Base-by-base conservation (phyloP, 768 basidiomycete genomes). In the Kwoniella dendrophila region DNA sequence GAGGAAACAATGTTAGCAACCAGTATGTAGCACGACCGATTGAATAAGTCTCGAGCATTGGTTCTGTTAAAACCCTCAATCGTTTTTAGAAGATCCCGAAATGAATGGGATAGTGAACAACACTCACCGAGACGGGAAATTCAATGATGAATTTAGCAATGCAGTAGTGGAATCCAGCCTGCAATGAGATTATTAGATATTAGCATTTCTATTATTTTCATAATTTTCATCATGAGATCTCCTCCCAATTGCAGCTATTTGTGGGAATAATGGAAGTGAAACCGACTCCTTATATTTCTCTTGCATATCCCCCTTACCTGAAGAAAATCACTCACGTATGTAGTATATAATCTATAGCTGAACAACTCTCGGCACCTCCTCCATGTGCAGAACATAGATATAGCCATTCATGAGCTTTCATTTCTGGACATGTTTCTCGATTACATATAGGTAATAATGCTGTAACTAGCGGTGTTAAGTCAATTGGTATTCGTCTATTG, bases 391-490 rank as follows among this genome's bases (percentile, higher is more conserved):
- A 92, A 69, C 95, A 98, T 5, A 97, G 81, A 79, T 96, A 98
- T 29, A 91, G 83, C 95, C 95, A 97, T 82, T 97, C 92, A 57
- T 90, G 91, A n/a, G 94, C 93, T 79, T 94, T 94, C 95, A 99
- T 99, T 80, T 95, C 88, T 1, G 93, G 91, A 82, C 95, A 99
- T 10, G 88, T 85, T 34, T 84, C 80, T 38, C 90, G 86, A 12
- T 88, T 90, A 75, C 94, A 98, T 38, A 64, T 57, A 3, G 56
- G 48, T 5, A 79, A 52, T 11, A 80, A 71, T 7, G 74, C 67
- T 16, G 66, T 72, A 32, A 79, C 30, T 8, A 80, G 71, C 0
- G 77, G 71, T 1, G 78, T 78, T 7, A 79, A 70, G 45, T 80
- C 79, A 20, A 74, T 73, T 1, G 79, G 79, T 44, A 80, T 63